phyloP scores from a whole-genome alignment of 2,329 filamentous ascomycete genomes.

The Aspergillus cejpii region DNA sequence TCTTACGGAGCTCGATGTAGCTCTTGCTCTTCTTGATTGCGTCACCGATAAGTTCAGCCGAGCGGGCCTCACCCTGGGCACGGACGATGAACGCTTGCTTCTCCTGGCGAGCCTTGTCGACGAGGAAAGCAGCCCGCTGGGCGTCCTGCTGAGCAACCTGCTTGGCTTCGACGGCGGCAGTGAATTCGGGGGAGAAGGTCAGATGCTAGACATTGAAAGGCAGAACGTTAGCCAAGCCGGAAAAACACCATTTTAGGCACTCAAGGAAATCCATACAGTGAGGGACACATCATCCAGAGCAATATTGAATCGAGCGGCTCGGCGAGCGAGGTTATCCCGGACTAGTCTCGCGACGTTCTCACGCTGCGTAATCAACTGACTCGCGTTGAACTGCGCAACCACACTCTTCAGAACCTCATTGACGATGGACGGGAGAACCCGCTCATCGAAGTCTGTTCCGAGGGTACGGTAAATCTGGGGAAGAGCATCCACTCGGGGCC shows the following conservation, averaged over 20 bases:
- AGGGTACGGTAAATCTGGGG: conserved; percentile 97
- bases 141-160: conserved; percentile 80
- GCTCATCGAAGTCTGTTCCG: conserved; percentile 92
- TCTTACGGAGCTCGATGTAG: conserved; percentile 95
- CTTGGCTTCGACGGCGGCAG: conserved; percentile 62
- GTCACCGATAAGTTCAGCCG: conserved; percentile 94
- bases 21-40: conserved; percentile 99
- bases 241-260: neutral
- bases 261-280: conserved; percentile 56
- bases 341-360: conserved; percentile 91
- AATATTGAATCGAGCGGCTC: conserved; percentile 95
- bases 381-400: conserved; percentile 97
- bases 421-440: conserved; percentile 92
- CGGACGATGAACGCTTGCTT: conserved; percentile 98
- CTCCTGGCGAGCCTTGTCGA: conserved; percentile 98
- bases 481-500: conserved; percentile 77
- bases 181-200: conserved; percentile 64
- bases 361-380: conserved; percentile 96
- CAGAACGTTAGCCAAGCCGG: conserved; percentile 4
- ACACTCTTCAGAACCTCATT: conserved; percentile 99
- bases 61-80: conserved; percentile 97
- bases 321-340: conserved; percentile 81
- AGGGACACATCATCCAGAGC: conserved; percentile 93
- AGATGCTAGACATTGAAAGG: conserved; percentile 46
- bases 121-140: conserved; percentile 91